phyloP scores from a whole-genome alignment of 257 asterid species.

The Linaria vulgaris region DNA sequence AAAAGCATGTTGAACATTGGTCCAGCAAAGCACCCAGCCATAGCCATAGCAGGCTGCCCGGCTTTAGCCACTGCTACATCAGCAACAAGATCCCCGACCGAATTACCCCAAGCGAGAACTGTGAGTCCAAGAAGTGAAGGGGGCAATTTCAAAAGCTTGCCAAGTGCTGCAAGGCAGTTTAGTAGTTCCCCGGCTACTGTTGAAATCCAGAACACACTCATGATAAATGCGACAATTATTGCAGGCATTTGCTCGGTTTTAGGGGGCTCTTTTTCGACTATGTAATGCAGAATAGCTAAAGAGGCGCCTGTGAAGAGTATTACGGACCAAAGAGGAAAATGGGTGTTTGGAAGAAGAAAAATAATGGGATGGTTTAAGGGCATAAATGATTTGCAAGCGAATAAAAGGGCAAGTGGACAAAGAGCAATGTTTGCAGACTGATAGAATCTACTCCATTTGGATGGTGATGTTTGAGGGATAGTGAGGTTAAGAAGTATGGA shows the following conservation, averaged over 20 bases:
- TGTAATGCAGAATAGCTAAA: slow-evolving; percentile 64
- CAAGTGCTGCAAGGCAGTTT: slow-evolving; percentile 83
- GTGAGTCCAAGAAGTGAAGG: slow-evolving; percentile 85
- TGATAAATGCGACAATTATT: slow-evolving; percentile 64
- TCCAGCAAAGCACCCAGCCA: slow-evolving; percentile 98
- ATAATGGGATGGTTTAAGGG: slow-evolving; percentile 70
- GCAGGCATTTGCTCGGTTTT: slow-evolving; percentile 64
- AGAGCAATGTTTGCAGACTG: slow-evolving; percentile 78
- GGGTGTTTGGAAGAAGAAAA: slow-evolving; percentile 63
- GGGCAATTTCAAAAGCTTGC: slow-evolving; percentile 61
- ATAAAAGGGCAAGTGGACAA: slow-evolving; percentile 78
- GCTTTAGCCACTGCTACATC: slow-evolving; percentile 95
- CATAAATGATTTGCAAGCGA: slow-evolving; percentile 78
- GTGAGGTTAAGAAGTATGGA: slow-evolving; percentile 75
- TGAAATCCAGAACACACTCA: slow-evolving; percentile 98
- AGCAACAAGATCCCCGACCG: slow-evolving; percentile 93
- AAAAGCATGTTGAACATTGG: slow-evolving; percentile 99
- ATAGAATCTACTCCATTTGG: slow-evolving; percentile 83
- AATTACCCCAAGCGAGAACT: slow-evolving; percentile 97
- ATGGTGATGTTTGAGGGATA: slow-evolving; percentile 72
- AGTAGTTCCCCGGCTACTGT: slow-evolving; percentile 86
- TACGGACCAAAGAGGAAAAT: slow-evolving; percentile 78
- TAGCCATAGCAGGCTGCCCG: slow-evolving; percentile 98
- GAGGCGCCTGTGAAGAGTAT: slow-evolving; percentile 67
- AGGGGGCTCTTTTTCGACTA: slow-evolving; percentile 74